Evolutionary conservation across 2,329 filamentous ascomycete species (phyloP), one percentile per base, ranked within the genome.

Genomic region (Botryotinia convoluta): DNA sequence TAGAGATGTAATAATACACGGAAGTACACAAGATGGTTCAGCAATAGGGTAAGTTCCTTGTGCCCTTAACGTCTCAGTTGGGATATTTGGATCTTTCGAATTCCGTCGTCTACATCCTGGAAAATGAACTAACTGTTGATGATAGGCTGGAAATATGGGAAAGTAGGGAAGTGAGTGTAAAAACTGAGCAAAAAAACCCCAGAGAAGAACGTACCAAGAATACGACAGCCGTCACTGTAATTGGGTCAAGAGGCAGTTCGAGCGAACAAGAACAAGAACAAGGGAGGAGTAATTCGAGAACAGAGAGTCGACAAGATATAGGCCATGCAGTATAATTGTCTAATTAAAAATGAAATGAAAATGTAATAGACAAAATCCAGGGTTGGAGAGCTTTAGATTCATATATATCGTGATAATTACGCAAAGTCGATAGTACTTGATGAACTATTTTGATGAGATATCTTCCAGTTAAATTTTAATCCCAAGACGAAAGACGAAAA

Each of bases 81-180:
- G 39, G 29, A 39, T 65, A 45, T 7, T 29, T 2, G 29, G 20
- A 12, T 10, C n/a, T 44, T 71, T 20, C 48, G 26, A 16, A n/a
- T 16, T n/a, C 14, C 10, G 20, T 42, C n/a, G 26, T 10, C n/a
- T 2, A 54, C 9, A 20, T 63, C n/a, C 4, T 18, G 18, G 69
- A 71, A 32, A n/a, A 64, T 7, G 29, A 54, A 48, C 69, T 64
- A 44, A 71, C 59, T 48, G 26, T 39, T 26, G 14, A 32, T 39
- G 45, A 64, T 35, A 71, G 69, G 35, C 12, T 71, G 4, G 69
- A 71, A n/a, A 71, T 71, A 39, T 64, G 69, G 59, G 69, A 71
- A 51, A 71, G 42, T 32, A 64, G 69, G 32, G 69, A 71, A 64
- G 69, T 71, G 32, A 29, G 44, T 64, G 60, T 71, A 26, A 54